Percentiles rank a stretch among this genome's conserved stretches.
Evolutionary conservation across 2,329 filamentous ascomycete species (phyloP).

Genomic region (Ophiostoma ips): DNA sequence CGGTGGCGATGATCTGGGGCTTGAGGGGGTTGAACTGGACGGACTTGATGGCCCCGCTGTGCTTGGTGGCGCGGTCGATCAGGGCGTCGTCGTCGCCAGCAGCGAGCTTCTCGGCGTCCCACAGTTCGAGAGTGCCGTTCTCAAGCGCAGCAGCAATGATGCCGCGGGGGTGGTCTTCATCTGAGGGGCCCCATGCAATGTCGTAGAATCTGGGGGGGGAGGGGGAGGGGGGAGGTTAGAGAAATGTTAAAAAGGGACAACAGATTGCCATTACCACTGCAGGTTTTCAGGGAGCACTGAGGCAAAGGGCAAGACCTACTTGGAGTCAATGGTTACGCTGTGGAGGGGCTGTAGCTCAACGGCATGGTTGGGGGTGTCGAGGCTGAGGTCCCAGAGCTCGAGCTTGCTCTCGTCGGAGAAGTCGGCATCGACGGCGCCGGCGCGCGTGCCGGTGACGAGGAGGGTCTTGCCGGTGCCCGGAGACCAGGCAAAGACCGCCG

Average conservation of each 20-base stretch:
- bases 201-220: slow-evolving; percentile 67
- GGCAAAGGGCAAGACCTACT: slow-evolving; percentile 34
- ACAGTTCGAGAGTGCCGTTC: slow-evolving; percentile 83
- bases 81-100: slow-evolving; percentile 53
- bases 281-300: background rate
- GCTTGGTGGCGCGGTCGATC: slow-evolving; percentile 76
- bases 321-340: slow-evolving; percentile 77
- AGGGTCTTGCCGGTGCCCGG: slow-evolving; percentile 65
- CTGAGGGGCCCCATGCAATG: slow-evolving; percentile 81
- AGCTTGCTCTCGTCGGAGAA: slow-evolving; percentile 96
- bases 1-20: slow-evolving; percentile 81
- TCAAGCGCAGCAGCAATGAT: slow-evolving; percentile 93
- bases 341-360: slow-evolving; percentile 76
- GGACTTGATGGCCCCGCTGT: slow-evolving; percentile 83
- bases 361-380: slow-evolving; percentile 62
- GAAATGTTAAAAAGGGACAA: too few relatives aligned
- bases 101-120: slow-evolving; percentile 66
- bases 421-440: slow-evolving; percentile 89
- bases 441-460: slow-evolving; percentile 84
- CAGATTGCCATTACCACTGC: too few relatives aligned
- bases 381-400: slow-evolving; percentile 85
- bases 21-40: slow-evolving; percentile 93
- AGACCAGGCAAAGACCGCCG: slow-evolving; percentile 95
- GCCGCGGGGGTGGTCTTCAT: slow-evolving; percentile 63
- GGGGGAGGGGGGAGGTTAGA: too few relatives aligned